phyloP scores from a whole-genome alignment of 768 basidiomycete genomes.

The Leccinum longicurvipes region DNA sequence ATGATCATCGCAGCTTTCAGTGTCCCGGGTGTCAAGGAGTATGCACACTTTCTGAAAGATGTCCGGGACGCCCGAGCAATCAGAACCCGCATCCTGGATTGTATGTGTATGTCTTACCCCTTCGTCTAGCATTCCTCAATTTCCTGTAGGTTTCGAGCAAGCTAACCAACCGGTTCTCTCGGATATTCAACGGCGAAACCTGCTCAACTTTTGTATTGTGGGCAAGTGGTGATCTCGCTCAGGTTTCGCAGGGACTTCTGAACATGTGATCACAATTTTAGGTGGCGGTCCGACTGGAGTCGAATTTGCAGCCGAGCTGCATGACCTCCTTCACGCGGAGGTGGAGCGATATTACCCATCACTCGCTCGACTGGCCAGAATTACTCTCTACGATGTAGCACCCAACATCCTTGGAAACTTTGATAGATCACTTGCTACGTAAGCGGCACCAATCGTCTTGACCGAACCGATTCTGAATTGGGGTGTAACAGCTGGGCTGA shows the following conservation, averaged over 20 bases:
- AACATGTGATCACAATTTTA: conserved; percentile 21
- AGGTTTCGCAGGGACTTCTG: not conserved
- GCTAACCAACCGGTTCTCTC: conserved; percentile 78
- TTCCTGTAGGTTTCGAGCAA: conserved; percentile 67
- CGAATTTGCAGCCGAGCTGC: conserved; percentile 80
- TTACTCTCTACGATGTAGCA: conserved; percentile 82
- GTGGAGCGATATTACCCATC: conserved; percentile 58
- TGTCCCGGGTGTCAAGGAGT: conserved; percentile 74
- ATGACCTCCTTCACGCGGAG: conserved; percentile 72
- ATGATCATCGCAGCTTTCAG: conserved; percentile 50
- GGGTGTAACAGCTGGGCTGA: conserved; percentile 53
- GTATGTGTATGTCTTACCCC: conserved; percentile 31
- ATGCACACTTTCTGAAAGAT: conserved; percentile 80
- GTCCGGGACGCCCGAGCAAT: conserved; percentile 73
- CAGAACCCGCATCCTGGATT: conserved; percentile 70
- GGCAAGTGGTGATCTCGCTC: conserved; percentile 43
- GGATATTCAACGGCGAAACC: conserved; percentile 67
- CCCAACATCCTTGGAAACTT: conserved; percentile 73
- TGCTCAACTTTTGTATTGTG: conserved; percentile 86
- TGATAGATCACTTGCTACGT: conserved; percentile 64
- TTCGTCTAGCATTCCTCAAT: conserved; percentile 1
- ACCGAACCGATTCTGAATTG: conserved; percentile 1
- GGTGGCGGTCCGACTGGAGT: conserved; percentile 79
- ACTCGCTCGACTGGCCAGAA: conserved; percentile 60
- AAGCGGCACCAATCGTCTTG: conserved; percentile 15